Base-by-base conservation (phyloP, 257 asterid genomes). In the Euphrasia confusa region DNA sequence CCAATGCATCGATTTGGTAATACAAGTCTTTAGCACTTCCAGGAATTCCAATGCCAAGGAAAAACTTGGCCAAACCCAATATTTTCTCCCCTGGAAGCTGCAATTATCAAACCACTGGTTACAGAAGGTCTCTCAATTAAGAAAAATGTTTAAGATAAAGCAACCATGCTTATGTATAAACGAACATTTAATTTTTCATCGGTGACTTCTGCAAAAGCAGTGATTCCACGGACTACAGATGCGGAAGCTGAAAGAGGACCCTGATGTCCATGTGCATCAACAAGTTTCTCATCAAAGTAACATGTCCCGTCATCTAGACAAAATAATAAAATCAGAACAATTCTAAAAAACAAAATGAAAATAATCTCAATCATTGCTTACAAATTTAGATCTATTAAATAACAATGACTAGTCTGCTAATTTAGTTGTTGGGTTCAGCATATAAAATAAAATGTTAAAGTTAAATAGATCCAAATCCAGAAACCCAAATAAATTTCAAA, bases 81-180 rank as follows among this genome's bases (percentile, higher is more conserved):
- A 89, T 61, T 71, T 87, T 89, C 18, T 93, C 99, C 54, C 88
- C 96, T 33, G 97, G 95, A 74, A 93, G 80, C 99, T 89, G 95
- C 81, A 69, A 72, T 54, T 56, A 33, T 49, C 60, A 71, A 66
- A 64, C 58, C 63, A 58, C 54, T 58, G 56, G 64, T 52, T 54
- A 70, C 28, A 70, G 48, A 39, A 68, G 13, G 49, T 71, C 65
- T 42, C 69, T 42, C 69, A 18, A 52, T 37, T 17, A 68, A 60
- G 15, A 60, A 3, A 30, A 49, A 57, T 32, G 61, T 53, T 10
- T 24, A 60, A 7, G 30, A 54, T 60, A 37, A 14, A 40, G 6
- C 47, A 28, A 12, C 55, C 50, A 49, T 48, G 58, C 18, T 14
- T 14, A 57, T 30, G 61, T 39, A 54, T 64, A 60, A 42, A 63